Evolutionary conservation across 345 rosid genomes (phyloP).

Genomic region (Populus pruinosa): DNA sequence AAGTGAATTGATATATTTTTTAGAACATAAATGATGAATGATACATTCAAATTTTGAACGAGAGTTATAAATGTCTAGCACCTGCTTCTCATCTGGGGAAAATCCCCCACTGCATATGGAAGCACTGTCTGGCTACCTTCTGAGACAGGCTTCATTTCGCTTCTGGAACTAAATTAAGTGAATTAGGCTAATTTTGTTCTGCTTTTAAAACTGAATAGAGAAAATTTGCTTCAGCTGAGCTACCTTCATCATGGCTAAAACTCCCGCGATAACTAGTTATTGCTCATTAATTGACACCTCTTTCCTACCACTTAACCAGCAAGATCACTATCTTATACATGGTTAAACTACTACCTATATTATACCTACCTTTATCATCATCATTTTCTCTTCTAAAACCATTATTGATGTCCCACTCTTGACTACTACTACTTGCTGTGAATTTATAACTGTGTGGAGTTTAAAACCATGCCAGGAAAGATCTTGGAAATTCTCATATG

Average conservation of each 20-base stretch:
- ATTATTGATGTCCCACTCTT: not conserved
- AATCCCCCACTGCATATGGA: not conserved
- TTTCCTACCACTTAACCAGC: not conserved
- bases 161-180: not conserved
- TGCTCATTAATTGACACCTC: not conserved
- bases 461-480: not conserved
- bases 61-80: not conserved
- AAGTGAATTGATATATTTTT: not conserved
- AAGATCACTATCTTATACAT: not conserved
- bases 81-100: not conserved
- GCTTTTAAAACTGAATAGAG: not conserved
- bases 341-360: not conserved
- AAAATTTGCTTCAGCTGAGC: not conserved
- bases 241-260: not conserved
- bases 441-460: not conserved
- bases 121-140: not conserved
- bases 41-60: not conserved
- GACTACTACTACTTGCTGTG: not conserved
- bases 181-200: not conserved
- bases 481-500: not conserved
- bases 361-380: not conserved
- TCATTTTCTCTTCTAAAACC: not conserved
- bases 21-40: not conserved
- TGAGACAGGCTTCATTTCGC: not conserved
- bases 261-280: not conserved